Evolutionary conservation across 257 asterid genomes (phyloP).

Genomic region (Buddleja alternifolia): DNA sequence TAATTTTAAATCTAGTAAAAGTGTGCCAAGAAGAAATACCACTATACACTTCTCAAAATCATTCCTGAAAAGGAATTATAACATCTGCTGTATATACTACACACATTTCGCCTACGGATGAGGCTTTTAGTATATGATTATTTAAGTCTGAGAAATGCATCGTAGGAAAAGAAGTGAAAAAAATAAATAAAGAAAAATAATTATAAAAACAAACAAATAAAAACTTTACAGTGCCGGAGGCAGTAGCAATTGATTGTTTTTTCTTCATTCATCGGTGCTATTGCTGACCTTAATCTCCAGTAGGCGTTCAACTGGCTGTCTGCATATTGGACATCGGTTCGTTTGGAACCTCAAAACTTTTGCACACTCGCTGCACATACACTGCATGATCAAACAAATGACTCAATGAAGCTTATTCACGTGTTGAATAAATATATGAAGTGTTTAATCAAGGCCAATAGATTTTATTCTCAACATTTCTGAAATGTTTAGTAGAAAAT

Average conservation of each 20-base stretch:
- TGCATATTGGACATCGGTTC: conserved; percentile 93
- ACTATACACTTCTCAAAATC: conserved; percentile 18
- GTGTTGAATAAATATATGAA: no score
- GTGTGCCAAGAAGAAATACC: neutral
- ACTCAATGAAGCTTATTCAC: neutral
- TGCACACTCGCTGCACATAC: conserved; percentile 99
- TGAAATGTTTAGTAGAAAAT: neutral
- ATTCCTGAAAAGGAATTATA: conserved; percentile 9
- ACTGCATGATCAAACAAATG: conserved; percentile 48
- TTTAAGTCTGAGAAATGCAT: neutral
- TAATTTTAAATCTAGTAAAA: neutral
- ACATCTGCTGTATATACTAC: conserved; percentile 6
- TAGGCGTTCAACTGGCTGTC: conserved; percentile 96
- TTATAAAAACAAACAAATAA: neutral
- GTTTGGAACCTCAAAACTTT: conserved; percentile 93
- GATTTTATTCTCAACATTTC: neutral
- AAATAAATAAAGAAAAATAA: neutral
- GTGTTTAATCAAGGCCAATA: neutral
- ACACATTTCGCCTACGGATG: neutral
- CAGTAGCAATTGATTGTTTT: conserved; percentile 4
- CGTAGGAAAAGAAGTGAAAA: neutral
- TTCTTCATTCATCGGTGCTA: conserved; percentile 60
- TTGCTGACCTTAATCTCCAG: conserved; percentile 87
- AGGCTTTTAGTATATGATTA: conserved; percentile 20
- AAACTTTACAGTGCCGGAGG: conserved; percentile 28